These are phyloP conservation scores for Coemansia sp. DNA, from an alignment of 192 early-diverging fungal genomes.

Conservation along the genomic window DNA sequence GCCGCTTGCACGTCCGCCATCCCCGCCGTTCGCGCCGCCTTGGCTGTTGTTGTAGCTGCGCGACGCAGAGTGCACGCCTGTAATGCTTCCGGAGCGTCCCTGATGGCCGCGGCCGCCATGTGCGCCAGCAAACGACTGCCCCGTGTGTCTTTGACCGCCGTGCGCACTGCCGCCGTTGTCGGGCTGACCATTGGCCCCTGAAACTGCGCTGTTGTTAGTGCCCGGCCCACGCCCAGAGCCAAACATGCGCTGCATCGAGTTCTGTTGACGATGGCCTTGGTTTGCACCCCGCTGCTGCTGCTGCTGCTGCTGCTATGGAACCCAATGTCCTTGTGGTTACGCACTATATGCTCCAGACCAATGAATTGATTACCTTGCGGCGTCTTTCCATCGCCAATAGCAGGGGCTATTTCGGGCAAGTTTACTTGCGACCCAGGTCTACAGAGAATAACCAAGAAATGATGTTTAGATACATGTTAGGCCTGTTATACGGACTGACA, in stretches of 20 bases:
- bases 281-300: conserved; percentile 3
- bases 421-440: conserved; percentile 41
- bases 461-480: conserved; percentile 2
- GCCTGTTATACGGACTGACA: no score
- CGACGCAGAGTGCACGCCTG: background rate
- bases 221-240: conserved; percentile 2
- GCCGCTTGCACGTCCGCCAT: background rate
- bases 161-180: background rate
- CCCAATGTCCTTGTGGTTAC: conserved; percentile 21
- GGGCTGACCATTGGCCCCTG: background rate
- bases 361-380: conserved; percentile 13
- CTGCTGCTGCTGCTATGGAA: conserved; percentile 1
- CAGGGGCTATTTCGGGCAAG: conserved; percentile 16
- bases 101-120: background rate
- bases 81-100: conserved; percentile 4
- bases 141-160: background rate
- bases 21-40: background rate
- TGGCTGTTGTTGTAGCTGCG: background rate
- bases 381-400: conserved; percentile 5
- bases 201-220: background rate
- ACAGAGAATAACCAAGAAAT: conserved; percentile 7
- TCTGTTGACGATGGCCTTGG: conserved; percentile 4
- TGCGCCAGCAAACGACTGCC: background rate
- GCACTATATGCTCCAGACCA: conserved; percentile 26
- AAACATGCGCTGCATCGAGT: conserved; percentile 14